Evolutionary conservation across 768 basidiomycete species (phyloP).

Genomic region (Lentinula sp.): DNA sequence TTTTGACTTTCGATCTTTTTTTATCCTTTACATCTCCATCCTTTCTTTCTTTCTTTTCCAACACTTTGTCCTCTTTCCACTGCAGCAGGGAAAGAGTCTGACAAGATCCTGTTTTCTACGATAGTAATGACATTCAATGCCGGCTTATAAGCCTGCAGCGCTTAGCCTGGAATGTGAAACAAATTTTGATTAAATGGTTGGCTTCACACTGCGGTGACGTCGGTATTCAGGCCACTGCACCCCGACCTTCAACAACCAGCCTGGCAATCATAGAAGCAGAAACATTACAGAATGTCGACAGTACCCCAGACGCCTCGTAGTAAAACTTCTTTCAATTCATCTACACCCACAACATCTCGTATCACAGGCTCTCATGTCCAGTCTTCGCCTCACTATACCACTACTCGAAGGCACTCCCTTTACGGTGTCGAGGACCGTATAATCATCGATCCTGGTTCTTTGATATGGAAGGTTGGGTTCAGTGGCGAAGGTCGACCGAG

Average conservation of each 20-base stretch:
- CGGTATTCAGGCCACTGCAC: too few species aligned
- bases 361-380: constrained; percentile 45
- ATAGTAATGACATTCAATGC: background rate
- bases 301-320: constrained; percentile 1
- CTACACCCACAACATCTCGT: constrained; percentile 56
- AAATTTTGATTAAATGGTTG: too few species aligned
- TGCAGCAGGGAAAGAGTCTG: background rate
- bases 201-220: too few species aligned
- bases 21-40: background rate
- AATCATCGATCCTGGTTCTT: constrained; percentile 90
- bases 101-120: background rate
- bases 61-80: background rate
- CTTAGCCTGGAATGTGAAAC: background rate
- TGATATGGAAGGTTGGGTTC: constrained; percentile 96
- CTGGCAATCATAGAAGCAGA: too few species aligned
- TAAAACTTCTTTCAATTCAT: constrained; percentile 16
- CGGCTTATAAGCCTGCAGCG: too few species aligned
- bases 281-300: background rate
- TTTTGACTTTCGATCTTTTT: background rate
- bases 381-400: constrained; percentile 78
- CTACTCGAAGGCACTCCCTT: constrained; percentile 83
- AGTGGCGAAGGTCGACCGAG: constrained; percentile 91
- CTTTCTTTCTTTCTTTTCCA: background rate
- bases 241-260: too few species aligned
- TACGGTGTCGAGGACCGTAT: constrained; percentile 97